Percentiles rank a stretch among this genome's conserved stretches.
Evolutionary conservation across 2,329 filamentous ascomycete species (phyloP).

Genomic region (Sporothrix pseudoabietina): DNA sequence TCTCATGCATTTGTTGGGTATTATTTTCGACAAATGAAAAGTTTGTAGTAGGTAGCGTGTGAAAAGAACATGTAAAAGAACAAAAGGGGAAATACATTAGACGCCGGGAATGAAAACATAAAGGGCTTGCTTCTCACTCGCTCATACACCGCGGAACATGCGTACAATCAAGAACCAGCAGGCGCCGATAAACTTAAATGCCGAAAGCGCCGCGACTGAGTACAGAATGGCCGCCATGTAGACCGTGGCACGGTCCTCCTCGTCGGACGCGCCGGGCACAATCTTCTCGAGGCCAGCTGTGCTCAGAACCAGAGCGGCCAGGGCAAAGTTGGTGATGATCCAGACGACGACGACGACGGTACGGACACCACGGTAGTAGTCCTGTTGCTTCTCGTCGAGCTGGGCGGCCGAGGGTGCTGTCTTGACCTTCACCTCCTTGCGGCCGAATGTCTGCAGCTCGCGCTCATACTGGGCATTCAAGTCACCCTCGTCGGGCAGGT

Average conservation of each 20-base stretch:
- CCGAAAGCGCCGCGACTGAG: slow-evolving; percentile 80
- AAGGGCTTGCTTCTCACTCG: neutral
- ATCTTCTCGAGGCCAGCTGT: slow-evolving; percentile 78
- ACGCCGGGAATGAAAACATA: neutral
- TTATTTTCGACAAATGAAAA: slow-evolving; percentile 28
- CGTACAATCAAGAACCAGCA: slow-evolving; percentile 90
- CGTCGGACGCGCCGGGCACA: slow-evolving; percentile 49
- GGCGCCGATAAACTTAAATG: slow-evolving; percentile 84
- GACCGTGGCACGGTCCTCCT: slow-evolving; percentile 66
- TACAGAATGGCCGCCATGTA: slow-evolving; percentile 88
- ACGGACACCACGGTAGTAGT: slow-evolving; percentile 97
- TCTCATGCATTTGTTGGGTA: slow-evolving; percentile 31
- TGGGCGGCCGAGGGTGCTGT: slow-evolving; percentile 58
- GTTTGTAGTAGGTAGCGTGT: neutral
- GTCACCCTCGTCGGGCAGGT: slow-evolving; percentile 92
- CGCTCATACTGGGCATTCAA: slow-evolving; percentile 92
- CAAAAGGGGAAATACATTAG: slow-evolving; percentile 14
- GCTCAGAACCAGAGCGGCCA: slow-evolving; percentile 83
- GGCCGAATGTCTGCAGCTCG: slow-evolving; percentile 72
- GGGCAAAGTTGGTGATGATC: slow-evolving; percentile 94
- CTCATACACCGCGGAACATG: slow-evolving; percentile 72
- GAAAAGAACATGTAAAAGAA: neutral
- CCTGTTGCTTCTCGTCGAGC: slow-evolving; percentile 82
- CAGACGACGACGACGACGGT: slow-evolving; percentile 89
- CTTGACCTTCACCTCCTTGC: slow-evolving; percentile 74